Evolutionary conservation across 2,329 filamentous ascomycete genomes (phyloP).

Genomic region (Akanthomyces lecanii): DNA sequence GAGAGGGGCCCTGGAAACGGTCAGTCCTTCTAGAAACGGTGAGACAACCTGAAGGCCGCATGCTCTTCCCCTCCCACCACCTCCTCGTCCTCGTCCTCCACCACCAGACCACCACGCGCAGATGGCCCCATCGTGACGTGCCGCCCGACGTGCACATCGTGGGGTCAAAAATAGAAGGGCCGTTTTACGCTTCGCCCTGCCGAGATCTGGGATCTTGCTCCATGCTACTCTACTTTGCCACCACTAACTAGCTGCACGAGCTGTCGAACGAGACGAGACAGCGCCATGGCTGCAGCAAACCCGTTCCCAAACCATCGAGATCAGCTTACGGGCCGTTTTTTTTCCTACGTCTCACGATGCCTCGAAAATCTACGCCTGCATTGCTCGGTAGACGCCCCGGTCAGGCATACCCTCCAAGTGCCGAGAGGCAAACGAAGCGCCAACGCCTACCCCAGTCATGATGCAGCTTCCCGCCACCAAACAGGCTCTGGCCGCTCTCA

Average conservation of each 20-base stretch:
- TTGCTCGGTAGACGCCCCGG: too few species aligned
- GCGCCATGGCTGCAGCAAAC: background rate
- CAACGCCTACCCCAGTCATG: background rate
- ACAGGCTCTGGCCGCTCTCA: background rate
- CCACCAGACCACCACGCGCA: background rate
- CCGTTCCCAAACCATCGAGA: background rate
- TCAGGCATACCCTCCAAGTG: too few species aligned
- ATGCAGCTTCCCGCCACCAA: background rate
- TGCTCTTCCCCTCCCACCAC: background rate
- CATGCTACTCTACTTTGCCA: slow-evolving; percentile 8
- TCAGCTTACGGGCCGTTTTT: background rate
- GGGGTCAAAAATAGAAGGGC: slow-evolving; percentile 13
- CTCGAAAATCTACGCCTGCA: background rate
- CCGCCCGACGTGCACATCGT: slow-evolving; percentile 12
- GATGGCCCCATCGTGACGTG: slow-evolving; percentile 12
- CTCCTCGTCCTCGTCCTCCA: too few species aligned
- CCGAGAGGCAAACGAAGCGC: background rate
- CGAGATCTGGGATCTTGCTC: slow-evolving; percentile 14
- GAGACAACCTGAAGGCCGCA: background rate
- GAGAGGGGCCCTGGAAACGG: slow-evolving; percentile 6
- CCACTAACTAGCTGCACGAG: slow-evolving; percentile 12
- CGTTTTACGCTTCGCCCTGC: slow-evolving; percentile 12
- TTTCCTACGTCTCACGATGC: background rate
- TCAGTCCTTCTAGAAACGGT: slow-evolving; percentile 6
- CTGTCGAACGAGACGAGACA: background rate